Percentiles rank a stretch among this genome's conserved stretches.
phyloP scores from a whole-genome alignment of 2,329 filamentous ascomycete genomes.

The Aspergillus ustus region DNA sequence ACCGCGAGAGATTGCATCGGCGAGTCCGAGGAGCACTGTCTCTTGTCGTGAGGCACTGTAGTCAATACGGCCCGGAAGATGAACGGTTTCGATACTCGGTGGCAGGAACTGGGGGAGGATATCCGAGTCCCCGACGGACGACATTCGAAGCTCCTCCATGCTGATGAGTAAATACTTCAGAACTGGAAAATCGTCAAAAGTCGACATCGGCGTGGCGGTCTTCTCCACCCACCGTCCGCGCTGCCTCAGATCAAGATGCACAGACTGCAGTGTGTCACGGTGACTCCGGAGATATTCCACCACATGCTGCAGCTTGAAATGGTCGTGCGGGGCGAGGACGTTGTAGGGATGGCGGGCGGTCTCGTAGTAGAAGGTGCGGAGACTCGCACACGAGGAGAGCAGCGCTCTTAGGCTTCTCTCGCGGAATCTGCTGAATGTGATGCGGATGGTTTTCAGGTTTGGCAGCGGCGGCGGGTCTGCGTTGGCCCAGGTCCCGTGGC shows the following conservation, averaged over 20 bases:
- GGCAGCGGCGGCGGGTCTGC: constrained; percentile 6
- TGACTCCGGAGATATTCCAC: not conserved
- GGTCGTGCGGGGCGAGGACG: not conserved
- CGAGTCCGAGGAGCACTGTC: not conserved
- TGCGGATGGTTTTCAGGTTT: constrained; percentile 8
- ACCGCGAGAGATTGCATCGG: not conserved
- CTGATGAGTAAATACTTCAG: not conserved
- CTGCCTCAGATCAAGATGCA: not conserved
- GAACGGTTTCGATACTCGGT: not conserved
- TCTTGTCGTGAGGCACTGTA: not conserved
- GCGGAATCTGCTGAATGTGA: constrained; percentile 10
- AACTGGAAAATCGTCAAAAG: not conserved
- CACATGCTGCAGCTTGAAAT: not conserved
- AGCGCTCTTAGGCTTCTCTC: constrained; percentile 5
- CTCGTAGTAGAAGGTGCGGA: constrained; percentile 17
- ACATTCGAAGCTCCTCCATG: not conserved
- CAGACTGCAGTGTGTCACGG: not conserved
- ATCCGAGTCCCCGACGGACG: not conserved
- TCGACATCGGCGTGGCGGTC: too few relatives aligned
- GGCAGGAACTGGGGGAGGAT: not conserved
- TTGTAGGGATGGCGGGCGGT: not conserved
- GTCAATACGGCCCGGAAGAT: not conserved
- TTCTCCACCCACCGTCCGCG: not conserved
- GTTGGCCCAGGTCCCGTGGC: not conserved
- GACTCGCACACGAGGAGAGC: constrained; percentile 6